Percentiles rank a stretch among this genome's conserved stretches.
Evolutionary conservation across 768 basidiomycete genomes (phyloP).

Genomic region (Mycena alexandri): DNA sequence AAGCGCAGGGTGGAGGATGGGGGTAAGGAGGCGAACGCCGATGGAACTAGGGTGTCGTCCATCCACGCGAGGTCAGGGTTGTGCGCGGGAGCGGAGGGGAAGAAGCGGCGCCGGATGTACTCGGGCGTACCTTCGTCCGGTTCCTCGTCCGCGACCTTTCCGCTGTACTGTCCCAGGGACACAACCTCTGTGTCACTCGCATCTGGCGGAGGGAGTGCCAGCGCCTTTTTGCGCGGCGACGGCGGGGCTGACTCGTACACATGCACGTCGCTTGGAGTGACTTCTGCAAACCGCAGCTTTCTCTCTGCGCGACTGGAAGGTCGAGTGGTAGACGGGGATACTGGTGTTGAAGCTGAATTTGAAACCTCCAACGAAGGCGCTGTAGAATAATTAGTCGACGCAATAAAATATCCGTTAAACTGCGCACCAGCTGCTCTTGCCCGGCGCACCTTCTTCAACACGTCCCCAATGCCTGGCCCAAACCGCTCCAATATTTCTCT

Average conservation of each 20-base stretch:
- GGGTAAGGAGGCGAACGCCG: slow-evolving; percentile 43
- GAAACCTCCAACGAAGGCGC: slow-evolving; percentile 42
- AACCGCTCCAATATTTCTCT: slow-evolving; percentile 78
- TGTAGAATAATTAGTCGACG: slow-evolving; percentile 40
- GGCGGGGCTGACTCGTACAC: slow-evolving; percentile 87
- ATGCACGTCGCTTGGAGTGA: slow-evolving; percentile 79
- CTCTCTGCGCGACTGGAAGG: slow-evolving; percentile 71
- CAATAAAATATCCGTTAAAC: background rate
- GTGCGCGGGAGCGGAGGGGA: slow-evolving; percentile 75
- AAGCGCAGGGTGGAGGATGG: slow-evolving; percentile 70
- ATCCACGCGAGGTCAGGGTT: slow-evolving; percentile 91
- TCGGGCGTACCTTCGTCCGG: slow-evolving; percentile 83
- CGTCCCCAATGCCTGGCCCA: slow-evolving; percentile 72
- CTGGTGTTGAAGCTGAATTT: slow-evolving; percentile 56
- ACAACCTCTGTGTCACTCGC: slow-evolving; percentile 49
- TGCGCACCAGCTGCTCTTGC: slow-evolving; percentile 52
- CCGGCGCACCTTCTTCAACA: slow-evolving; percentile 68
- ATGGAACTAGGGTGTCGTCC: slow-evolving; percentile 46
- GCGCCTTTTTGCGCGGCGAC: slow-evolving; percentile 72
- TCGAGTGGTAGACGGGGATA: slow-evolving; percentile 60
- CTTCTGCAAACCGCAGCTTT: slow-evolving; percentile 80
- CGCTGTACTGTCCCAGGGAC: slow-evolving; percentile 52
- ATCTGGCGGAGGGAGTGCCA: slow-evolving; percentile 70
- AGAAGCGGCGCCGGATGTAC: slow-evolving; percentile 86
- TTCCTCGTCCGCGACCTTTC: slow-evolving; percentile 36